phyloP scores from a whole-genome alignment of 2,329 filamentous ascomycete species.

The Paecilomyces sp. region DNA sequence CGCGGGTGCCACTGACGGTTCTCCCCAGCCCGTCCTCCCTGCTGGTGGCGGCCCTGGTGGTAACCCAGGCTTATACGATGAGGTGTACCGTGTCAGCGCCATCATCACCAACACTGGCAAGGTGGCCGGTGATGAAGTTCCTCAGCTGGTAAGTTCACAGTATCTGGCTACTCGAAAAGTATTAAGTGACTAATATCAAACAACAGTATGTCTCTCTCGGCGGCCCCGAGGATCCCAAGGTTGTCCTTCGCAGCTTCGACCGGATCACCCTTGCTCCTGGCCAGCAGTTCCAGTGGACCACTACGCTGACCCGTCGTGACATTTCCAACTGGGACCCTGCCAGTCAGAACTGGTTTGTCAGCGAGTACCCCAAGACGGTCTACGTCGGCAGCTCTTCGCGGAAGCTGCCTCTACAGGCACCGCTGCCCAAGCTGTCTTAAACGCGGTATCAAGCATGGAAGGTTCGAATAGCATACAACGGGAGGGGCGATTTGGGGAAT shows the following conservation, averaged over 20 bases:
- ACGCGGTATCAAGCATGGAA: neutral
- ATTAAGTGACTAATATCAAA: constrained; percentile 2
- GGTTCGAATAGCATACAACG: neutral
- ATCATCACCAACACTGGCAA: constrained; percentile 46
- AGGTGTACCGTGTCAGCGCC: constrained; percentile 42
- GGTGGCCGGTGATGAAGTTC: constrained; percentile 45
- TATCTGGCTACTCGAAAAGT: neutral
- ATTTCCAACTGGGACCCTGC: constrained; percentile 77
- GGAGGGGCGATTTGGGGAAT: neutral
- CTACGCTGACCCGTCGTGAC: constrained; percentile 69
- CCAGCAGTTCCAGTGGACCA: constrained; percentile 58
- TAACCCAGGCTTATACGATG: constrained; percentile 49
- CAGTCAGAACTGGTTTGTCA: constrained; percentile 76
- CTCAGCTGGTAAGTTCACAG: constrained; percentile 37
- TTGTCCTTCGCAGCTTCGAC: constrained; percentile 72
- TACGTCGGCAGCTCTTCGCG: constrained; percentile 55
- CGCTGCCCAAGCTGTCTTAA: constrained; percentile 17
- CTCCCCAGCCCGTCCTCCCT: constrained; percentile 49
- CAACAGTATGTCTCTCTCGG: constrained; percentile 71
- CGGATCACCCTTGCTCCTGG: constrained; percentile 65
- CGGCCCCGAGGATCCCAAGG: constrained; percentile 61
- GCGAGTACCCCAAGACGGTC: constrained; percentile 50
- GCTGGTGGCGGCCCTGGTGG: constrained; percentile 55
- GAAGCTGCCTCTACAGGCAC: constrained; percentile 44
- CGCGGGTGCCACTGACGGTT: constrained; percentile 43